Percentiles rank a stretch among this genome's conserved stretches.
Conservation (phyloP, 2,329 filamentous ascomycete species). For the Hypoxylon sp. region DNA sequence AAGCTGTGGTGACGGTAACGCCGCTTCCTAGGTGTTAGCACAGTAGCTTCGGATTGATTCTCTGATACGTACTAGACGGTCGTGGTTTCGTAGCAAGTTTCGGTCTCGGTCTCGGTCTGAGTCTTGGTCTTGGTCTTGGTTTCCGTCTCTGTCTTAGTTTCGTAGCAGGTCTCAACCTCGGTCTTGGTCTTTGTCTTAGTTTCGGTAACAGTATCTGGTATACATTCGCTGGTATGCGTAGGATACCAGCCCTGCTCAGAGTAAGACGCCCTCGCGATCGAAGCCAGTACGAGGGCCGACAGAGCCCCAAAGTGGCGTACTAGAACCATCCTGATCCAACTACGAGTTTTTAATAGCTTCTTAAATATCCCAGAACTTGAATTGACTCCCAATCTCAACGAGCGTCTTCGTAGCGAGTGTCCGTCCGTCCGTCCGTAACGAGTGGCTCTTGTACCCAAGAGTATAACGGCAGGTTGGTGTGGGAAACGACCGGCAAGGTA, state of each 20-base stretch:
- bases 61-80: slow-evolving; percentile 30
- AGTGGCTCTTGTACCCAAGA: slow-evolving; percentile 36
- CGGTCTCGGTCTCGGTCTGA: slow-evolving; percentile 40
- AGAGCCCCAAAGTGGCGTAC: slow-evolving; percentile 43
- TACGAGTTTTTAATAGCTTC: slow-evolving; percentile 10
- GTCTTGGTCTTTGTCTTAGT: slow-evolving; percentile 47
- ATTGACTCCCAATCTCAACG: slow-evolving; percentile 13
- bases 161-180: slow-evolving; percentile 31
- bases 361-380: neutral
- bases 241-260: slow-evolving; percentile 23
- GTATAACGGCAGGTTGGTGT: slow-evolving; percentile 16
- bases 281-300: slow-evolving; percentile 45
- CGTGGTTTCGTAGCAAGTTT: slow-evolving; percentile 35
- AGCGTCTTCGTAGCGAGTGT: slow-evolving; percentile 39
- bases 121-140: slow-evolving; percentile 47
- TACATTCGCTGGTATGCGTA: slow-evolving; percentile 33
- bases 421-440: slow-evolving; percentile 38
- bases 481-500: slow-evolving; percentile 23
- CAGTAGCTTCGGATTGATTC: neutral
- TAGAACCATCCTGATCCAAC: slow-evolving; percentile 47
- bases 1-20: slow-evolving; percentile 43
- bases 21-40: slow-evolving; percentile 41
- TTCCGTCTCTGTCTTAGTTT: slow-evolving; percentile 43
- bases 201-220: slow-evolving; percentile 44
- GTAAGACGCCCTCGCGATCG: slow-evolving; percentile 33